phyloP scores from a whole-genome alignment of 768 basidiomycete genomes.

The Hydnum rufescens region DNA sequence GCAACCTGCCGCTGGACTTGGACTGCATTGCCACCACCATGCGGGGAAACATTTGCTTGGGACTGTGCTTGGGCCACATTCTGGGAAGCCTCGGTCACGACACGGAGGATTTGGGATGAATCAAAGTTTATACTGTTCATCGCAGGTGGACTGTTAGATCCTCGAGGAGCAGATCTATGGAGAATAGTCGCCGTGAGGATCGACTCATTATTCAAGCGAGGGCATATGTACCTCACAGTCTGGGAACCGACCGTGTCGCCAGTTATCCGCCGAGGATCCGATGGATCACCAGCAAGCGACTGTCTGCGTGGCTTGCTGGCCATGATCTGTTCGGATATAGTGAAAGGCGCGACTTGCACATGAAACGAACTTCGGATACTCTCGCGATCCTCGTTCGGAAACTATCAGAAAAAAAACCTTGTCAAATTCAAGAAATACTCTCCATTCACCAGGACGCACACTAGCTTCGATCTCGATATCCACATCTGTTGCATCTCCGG shows the following conservation, averaged over 20 bases:
- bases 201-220: no score
- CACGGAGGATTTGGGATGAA: no score
- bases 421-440: background rate
- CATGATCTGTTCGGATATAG: constrained; percentile 47
- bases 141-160: no score
- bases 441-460: constrained; percentile 24
- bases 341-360: constrained; percentile 1
- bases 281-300: constrained; percentile 60
- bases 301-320: constrained; percentile 55
- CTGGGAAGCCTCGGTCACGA: no score
- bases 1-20: constrained; percentile 18
- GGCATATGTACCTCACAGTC: no score
- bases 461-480: constrained; percentile 58
- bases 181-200: no score
- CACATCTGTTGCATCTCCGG: constrained; percentile 46
- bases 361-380: constrained; percentile 21
- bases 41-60: no score
- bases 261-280: no score
- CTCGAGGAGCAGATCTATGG: no score
- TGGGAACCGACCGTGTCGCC: no score
- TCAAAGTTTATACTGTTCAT: no score
- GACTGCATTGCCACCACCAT: constrained; percentile 22
- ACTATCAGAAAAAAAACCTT: background rate
- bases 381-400: constrained; percentile 10
- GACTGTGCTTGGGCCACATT: no score